phyloP scores from a whole-genome alignment of 148 eudicot species.

The Fagopyrum tataricum region DNA sequence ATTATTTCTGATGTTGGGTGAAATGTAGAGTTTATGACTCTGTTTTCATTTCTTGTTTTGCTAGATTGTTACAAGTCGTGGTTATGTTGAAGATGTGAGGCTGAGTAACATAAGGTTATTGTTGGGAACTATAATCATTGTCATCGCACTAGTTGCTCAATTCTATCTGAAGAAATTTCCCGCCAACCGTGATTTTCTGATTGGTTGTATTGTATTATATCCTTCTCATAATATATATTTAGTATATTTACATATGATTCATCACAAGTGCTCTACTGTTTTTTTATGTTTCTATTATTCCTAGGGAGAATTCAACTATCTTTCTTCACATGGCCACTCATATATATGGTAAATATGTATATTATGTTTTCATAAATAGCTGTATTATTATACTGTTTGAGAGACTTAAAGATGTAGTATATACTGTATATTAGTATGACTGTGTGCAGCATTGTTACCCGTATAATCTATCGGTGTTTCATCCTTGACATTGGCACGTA shows the following conservation, averaged over 20 bases:
- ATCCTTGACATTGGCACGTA: constrained; percentile 83
- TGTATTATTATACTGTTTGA: too few species aligned
- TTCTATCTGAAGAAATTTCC: constrained; percentile 6
- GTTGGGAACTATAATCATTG: constrained; percentile 60
- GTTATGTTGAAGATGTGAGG: constrained; percentile 79
- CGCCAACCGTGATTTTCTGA: background rate
- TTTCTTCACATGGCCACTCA: background rate
- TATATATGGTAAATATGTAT: background rate
- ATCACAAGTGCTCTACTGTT: background rate
- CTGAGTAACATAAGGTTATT: constrained; percentile 68
- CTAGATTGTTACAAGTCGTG: constrained; percentile 65
- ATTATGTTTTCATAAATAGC: background rate
- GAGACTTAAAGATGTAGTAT: background rate
- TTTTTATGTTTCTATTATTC: background rate
- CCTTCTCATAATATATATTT: background rate
- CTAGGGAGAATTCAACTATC: background rate
- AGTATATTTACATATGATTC: background rate
- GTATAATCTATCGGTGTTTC: constrained; percentile 42
- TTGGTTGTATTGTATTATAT: constrained; percentile 2
- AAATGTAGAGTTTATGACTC: background rate
- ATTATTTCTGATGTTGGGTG: background rate
- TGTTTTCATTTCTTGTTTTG: constrained; percentile 6
- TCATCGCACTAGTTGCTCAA: constrained; percentile 79
- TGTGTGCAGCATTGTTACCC: background rate
- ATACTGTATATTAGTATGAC: background rate